These are phyloP conservation scores for Aphanocladium album DNA, from an alignment of 2,329 filamentous ascomycete species.

Conservation along the genomic window DNA sequence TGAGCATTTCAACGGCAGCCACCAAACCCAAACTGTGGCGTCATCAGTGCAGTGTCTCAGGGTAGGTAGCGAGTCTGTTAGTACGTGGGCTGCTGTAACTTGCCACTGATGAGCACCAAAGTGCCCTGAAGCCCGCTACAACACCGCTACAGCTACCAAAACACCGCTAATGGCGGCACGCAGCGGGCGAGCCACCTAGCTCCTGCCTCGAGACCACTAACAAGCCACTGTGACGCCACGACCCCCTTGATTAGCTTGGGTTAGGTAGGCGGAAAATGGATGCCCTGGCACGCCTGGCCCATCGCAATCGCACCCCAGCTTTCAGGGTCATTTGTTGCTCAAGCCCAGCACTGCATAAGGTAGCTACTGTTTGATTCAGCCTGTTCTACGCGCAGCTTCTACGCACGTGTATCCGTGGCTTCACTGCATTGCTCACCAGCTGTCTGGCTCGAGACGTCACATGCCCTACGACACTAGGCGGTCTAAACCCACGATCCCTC, in stretches of 20 bases:
- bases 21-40: too few species aligned
- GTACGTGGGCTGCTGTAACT: too few species aligned
- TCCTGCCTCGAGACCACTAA: neutral
- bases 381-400: neutral
- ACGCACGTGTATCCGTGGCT: neutral
- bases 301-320: conserved; percentile 4
- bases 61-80: too few species aligned
- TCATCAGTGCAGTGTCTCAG: too few species aligned
- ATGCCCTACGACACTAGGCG: neutral
- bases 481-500: neutral
- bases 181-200: neutral
- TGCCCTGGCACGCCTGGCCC: neutral
- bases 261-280: neutral
- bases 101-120: neutral
- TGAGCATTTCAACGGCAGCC: neutral
- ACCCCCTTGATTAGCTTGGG: neutral
- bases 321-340: neutral
- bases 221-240: conserved; percentile 9
- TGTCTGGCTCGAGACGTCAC: neutral
- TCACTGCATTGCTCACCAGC: neutral
- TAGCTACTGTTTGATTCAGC: neutral
- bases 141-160: too few species aligned
- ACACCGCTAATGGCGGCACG: too few species aligned
- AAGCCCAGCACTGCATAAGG: neutral
- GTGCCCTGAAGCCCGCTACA: neutral